phyloP scores from a whole-genome alignment of 495 filamentous ascomycete species.

The Margaritispora aquatica region DNA sequence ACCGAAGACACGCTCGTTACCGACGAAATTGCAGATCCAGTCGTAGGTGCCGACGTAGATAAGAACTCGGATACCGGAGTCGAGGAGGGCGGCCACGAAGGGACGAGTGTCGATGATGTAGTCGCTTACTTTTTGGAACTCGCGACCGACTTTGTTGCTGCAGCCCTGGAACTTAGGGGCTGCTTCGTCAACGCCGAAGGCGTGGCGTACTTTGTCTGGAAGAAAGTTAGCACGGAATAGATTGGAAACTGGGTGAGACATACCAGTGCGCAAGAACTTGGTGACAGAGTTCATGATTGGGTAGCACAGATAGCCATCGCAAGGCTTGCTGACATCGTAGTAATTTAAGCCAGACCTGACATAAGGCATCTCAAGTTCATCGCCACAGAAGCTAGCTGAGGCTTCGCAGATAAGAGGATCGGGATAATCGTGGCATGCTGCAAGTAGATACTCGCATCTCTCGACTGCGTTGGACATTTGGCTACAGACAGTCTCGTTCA shows the following conservation, averaged over 20 bases:
- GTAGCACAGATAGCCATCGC: slow-evolving; percentile 62
- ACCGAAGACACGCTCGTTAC: slow-evolving; percentile 71
- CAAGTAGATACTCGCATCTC: slow-evolving; percentile 58
- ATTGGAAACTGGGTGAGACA: no score
- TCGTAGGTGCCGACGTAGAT: slow-evolving; percentile 48
- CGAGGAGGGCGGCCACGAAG: slow-evolving; percentile 56
- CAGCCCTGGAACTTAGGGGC: slow-evolving; percentile 60
- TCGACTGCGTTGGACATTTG: slow-evolving; percentile 63
- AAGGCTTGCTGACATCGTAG: slow-evolving; percentile 62
- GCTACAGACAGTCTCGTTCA: slow-evolving; percentile 52
- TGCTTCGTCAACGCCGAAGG: slow-evolving; percentile 52
- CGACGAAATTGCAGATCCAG: slow-evolving; percentile 39
- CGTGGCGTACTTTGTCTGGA: slow-evolving; percentile 52
- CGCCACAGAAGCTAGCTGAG: slow-evolving; percentile 68
- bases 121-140: slow-evolving; percentile 68
- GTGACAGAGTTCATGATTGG: slow-evolving; percentile 56
- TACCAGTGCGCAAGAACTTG: slow-evolving; percentile 59
- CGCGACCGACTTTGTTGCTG: slow-evolving; percentile 71
- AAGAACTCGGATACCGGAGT: slow-evolving; percentile 58
- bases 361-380: slow-evolving; percentile 62
- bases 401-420: slow-evolving; percentile 63
- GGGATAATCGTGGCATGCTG: slow-evolving; percentile 61
- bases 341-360: slow-evolving; percentile 55
- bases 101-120: slow-evolving; percentile 74
- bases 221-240: no score